Conservation (phyloP, 2,329 filamentous ascomycete genomes). For the Colletotrichum tamarilloi region DNA sequence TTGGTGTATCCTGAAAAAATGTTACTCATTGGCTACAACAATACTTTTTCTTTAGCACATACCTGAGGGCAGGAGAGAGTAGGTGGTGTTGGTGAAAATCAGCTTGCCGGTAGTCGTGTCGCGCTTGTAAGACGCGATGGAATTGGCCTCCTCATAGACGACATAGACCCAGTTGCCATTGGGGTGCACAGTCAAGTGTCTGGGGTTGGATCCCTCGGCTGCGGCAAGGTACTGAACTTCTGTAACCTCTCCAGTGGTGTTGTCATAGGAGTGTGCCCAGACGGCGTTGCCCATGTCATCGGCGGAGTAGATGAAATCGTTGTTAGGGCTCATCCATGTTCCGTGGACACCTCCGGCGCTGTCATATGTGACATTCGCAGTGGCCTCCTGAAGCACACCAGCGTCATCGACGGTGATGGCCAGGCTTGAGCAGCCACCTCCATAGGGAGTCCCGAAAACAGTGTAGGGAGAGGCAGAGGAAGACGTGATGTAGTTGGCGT, state of each 20-base stretch:
- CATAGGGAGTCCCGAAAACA: conserved; percentile 39
- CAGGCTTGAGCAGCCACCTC: conserved; percentile 36
- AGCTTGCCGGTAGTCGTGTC: conserved; percentile 28
- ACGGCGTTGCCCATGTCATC: conserved; percentile 46
- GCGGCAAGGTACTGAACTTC: conserved; percentile 38
- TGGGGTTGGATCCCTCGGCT: conserved; percentile 38
- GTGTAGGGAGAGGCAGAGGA: conserved; percentile 36
- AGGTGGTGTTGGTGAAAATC: conserved; percentile 21
- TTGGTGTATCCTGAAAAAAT: conserved; percentile 8
- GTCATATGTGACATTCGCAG: conserved; percentile 38
- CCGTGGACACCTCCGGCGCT: conserved; percentile 42
- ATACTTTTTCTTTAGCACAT: background rate
- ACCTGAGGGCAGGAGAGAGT: conserved; percentile 35
- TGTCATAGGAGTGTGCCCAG: conserved; percentile 43
- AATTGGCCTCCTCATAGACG: conserved; percentile 41
- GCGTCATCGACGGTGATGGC: conserved; percentile 39
- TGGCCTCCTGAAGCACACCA: conserved; percentile 29
- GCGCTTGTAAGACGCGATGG: conserved; percentile 41
- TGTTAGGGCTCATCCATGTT: conserved; percentile 34
- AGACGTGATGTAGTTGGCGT: conserved; percentile 38
- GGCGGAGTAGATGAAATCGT: conserved; percentile 44
- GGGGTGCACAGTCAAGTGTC: conserved; percentile 44
- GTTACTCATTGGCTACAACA: too few species aligned
- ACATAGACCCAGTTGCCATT: conserved; percentile 43
- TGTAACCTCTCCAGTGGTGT: conserved; percentile 33